Evolutionary conservation across 2,329 filamentous ascomycete species (phyloP), one percentile per base, ranked within the genome.

Genomic region (Trichoderma sp.): DNA sequence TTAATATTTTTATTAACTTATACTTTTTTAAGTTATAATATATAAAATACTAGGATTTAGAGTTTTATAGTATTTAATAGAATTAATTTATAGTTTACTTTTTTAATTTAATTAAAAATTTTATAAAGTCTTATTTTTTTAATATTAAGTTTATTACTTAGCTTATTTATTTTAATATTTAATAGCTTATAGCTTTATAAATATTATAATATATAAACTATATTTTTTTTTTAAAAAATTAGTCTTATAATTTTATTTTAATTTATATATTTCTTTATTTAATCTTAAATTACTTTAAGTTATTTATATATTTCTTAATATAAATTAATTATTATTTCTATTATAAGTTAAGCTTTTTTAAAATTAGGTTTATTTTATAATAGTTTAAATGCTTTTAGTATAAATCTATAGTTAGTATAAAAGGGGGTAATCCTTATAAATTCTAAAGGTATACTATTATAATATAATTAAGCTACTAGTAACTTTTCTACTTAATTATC

Each of bases 121-220:
- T 39, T 39, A 3, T 39, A 39, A 39, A 0, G 5, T 39, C 7
- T 14, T 34, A 34, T 39, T 39, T 39, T 39, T 39, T 1, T 39
- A 39, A 39, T 18, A 3, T 39, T 39, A 39, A 39, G 14, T 39
- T 39, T 39, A 18, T 39, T 39, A 39, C 16, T 39, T 39, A 18
- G 5, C 37, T 1, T 39, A 18, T 39, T 39, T 18, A 7, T 39
- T 3, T 69, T 67, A 66, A 65, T 69, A 46, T 67, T 63, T 18
- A n/a, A 3, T 24, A 32, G 1, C 2, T 37, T 58, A 51, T 39
- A 24, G 32, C 65, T 46, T 46, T 30, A 59, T 66, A 34, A 58
- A 11, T 70, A 13, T 56, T 56, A n/a, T 66, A 37, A 18, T 66
- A 34, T 30, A 28, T 68, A 56, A 39, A 26, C 7, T 59, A 39